These are phyloP conservation scores for Chalciporus sp. DNA, from an alignment of 1,284 basidiomycete species.

Conservation along the genomic window DNA sequence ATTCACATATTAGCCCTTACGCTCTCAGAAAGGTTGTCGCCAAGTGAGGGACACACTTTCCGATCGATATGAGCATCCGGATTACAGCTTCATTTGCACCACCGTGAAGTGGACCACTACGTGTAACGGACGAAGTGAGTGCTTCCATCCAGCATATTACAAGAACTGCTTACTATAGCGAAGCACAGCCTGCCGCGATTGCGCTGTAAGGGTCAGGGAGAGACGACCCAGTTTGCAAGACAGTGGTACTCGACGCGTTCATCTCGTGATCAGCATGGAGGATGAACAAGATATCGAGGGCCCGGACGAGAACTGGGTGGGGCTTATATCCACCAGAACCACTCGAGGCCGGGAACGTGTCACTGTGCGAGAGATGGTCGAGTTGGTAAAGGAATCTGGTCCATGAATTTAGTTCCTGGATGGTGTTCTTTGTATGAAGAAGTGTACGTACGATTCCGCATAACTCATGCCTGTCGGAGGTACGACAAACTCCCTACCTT, in stretches of 20 bases:
- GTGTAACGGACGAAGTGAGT: slow-evolving; percentile 3
- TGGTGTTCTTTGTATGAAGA: background rate
- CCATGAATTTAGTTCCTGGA: background rate
- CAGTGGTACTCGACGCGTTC: slow-evolving; percentile 83
- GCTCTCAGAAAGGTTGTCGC: background rate
- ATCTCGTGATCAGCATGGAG: slow-evolving; percentile 89
- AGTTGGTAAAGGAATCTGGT: slow-evolving; percentile 84
- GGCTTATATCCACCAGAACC: slow-evolving; percentile 59
- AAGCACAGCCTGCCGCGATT: slow-evolving; percentile 83
- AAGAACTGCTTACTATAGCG: slow-evolving; percentile 66
- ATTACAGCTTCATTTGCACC: slow-evolving; percentile 90
- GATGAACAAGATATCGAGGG: slow-evolving; percentile 83
- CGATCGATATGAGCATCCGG: slow-evolving; percentile 86
- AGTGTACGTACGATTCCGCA: slow-evolving; percentile 68
- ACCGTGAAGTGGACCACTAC: slow-evolving; percentile 80
- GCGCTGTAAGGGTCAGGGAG: slow-evolving; percentile 88
- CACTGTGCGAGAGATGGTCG: slow-evolving; percentile 60
- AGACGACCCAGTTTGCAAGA: slow-evolving; percentile 84
- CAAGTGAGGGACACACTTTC: slow-evolving; percentile 53
- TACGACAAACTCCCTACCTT: slow-evolving; percentile 85
- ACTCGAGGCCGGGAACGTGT: slow-evolving; percentile 41
- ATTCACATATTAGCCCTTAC: slow-evolving; percentile 2
- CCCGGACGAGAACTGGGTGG: slow-evolving; percentile 81
- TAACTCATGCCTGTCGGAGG: slow-evolving; percentile 83
- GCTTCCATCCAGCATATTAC: background rate